These are phyloP conservation scores for Mortierella claussenii DNA, from an alignment of 192 early-diverging fungal genomes.

Conservation along the genomic window DNA sequence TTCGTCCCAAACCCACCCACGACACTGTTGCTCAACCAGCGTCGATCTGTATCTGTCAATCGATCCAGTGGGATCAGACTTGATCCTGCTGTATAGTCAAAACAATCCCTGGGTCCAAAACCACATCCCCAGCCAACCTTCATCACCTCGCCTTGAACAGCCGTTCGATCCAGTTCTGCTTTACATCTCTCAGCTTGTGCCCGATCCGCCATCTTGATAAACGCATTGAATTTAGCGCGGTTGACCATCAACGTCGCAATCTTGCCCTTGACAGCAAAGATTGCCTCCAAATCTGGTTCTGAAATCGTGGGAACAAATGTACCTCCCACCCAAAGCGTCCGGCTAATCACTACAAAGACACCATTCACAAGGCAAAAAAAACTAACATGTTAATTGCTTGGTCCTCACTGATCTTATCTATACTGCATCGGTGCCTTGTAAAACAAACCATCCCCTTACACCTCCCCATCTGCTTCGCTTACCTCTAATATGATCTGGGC, in stretches of 20 bases:
- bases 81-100: slow-evolving; percentile 47
- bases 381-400: too few relatives aligned
- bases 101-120: slow-evolving; percentile 58
- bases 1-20: slow-evolving; percentile 51
- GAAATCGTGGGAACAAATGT: slow-evolving; percentile 46
- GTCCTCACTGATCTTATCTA: too few relatives aligned
- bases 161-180: slow-evolving; percentile 26
- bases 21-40: slow-evolving; percentile 50
- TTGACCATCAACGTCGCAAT: slow-evolving; percentile 57
- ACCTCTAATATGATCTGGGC: slow-evolving; percentile 45
- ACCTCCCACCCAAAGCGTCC: slow-evolving; percentile 56
- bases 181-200: slow-evolving; percentile 38
- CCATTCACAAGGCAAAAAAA: too few relatives aligned
- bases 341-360: slow-evolving; percentile 55
- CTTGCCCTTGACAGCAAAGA: slow-evolving; percentile 46
- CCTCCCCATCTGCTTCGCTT: too few relatives aligned
- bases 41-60: slow-evolving; percentile 55
- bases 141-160: slow-evolving; percentile 40
- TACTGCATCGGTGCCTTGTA: too few relatives aligned
- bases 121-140: slow-evolving; percentile 60
- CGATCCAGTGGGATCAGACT: slow-evolving; percentile 53
- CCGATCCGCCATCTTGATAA: slow-evolving; percentile 58
- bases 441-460: too few relatives aligned
- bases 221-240: slow-evolving; percentile 56
- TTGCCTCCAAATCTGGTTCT: slow-evolving; percentile 33